Conservation (phyloP, 192 early-diverging fungal species). For the Phlyctochytrium arcticum region DNA sequence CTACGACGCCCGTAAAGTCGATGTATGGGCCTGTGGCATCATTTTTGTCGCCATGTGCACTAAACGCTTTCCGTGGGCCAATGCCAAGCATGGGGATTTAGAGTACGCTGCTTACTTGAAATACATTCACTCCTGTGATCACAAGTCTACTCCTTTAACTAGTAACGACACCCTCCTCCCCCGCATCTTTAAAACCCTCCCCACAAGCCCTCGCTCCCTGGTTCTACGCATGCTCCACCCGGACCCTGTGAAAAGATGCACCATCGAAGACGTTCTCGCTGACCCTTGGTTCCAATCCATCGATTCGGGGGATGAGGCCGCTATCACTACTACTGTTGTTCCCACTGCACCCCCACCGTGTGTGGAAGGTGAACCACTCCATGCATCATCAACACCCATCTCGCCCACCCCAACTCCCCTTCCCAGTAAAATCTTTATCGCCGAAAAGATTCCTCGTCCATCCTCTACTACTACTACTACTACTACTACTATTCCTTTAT, state of each 20-base stretch:
- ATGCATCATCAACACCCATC: too few species aligned
- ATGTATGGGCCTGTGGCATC: conserved; percentile 80
- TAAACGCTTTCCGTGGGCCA: conserved; percentile 47
- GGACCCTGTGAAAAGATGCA: conserved; percentile 3
- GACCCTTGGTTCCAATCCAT: conserved; percentile 20
- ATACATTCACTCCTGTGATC: not conserved
- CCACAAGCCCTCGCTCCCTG: not conserved
- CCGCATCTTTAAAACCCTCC: conserved; percentile 4
- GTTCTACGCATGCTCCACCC: conserved; percentile 16
- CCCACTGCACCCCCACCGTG: too few species aligned
- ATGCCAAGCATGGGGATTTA: conserved; percentile 30
- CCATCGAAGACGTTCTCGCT: conserved; percentile 14
- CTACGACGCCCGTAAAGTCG: conserved; percentile 81
- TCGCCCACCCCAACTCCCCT: too few species aligned
- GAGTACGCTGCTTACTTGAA: conserved; percentile 22
- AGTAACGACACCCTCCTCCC: not conserved
- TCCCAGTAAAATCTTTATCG: too few species aligned
- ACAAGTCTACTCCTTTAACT: not conserved
- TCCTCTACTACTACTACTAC: too few species aligned
- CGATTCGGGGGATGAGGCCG: not conserved
- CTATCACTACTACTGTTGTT: too few species aligned
- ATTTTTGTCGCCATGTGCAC: conserved; percentile 36
- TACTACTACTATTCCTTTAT: too few species aligned
- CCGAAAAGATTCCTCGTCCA: too few species aligned
- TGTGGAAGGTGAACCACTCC: too few species aligned